Conservation (phyloP, 768 basidiomycete genomes). For the Albatrellus ellisii region DNA sequence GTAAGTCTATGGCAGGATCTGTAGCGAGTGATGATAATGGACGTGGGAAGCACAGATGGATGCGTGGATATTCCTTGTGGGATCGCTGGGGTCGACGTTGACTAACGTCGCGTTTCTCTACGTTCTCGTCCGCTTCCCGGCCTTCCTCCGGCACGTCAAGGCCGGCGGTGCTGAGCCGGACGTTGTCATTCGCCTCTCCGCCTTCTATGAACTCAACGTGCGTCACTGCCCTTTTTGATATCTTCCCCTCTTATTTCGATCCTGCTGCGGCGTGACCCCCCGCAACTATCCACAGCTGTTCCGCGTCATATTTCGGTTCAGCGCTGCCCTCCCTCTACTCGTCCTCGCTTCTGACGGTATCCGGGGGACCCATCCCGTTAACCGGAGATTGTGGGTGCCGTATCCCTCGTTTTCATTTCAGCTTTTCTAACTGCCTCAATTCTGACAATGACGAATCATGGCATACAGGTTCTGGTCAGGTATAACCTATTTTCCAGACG, state of each 20-base stretch:
- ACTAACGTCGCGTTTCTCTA: conserved; percentile 64
- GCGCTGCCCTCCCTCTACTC: conserved; percentile 59
- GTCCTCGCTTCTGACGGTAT: conserved; percentile 56
- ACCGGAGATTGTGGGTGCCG: conserved; percentile 47
- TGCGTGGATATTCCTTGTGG: conserved; percentile 66
- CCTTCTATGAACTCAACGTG: conserved; percentile 72
- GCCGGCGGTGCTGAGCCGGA: conserved; percentile 61
- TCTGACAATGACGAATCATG: neutral
- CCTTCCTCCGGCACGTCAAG: conserved; percentile 58
- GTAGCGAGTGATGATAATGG: neutral
- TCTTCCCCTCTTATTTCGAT: neutral
- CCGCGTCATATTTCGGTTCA: conserved; percentile 64
- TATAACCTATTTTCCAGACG: conserved; percentile 18
- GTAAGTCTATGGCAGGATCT: conserved; percentile 23
- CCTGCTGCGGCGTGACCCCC: neutral
- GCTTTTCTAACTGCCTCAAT: neutral
- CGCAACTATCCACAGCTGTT: conserved; percentile 31
- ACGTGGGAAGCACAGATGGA: conserved; percentile 31
- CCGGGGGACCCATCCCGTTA: conserved; percentile 32
- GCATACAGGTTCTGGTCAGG: conserved; percentile 43
- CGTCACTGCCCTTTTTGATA: conserved; percentile 16
- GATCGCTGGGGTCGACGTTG: conserved; percentile 47
- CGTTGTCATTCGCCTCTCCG: conserved; percentile 60
- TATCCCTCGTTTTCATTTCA: too few relatives aligned
- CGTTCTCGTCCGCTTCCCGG: conserved; percentile 57